A percentile compares a stretch with the other conserved stretches of the same genome.
These are phyloP conservation scores for Chalciporus chontae DNA, from an alignment of 768 basidiomycete genomes.

Conservation along the genomic window DNA sequence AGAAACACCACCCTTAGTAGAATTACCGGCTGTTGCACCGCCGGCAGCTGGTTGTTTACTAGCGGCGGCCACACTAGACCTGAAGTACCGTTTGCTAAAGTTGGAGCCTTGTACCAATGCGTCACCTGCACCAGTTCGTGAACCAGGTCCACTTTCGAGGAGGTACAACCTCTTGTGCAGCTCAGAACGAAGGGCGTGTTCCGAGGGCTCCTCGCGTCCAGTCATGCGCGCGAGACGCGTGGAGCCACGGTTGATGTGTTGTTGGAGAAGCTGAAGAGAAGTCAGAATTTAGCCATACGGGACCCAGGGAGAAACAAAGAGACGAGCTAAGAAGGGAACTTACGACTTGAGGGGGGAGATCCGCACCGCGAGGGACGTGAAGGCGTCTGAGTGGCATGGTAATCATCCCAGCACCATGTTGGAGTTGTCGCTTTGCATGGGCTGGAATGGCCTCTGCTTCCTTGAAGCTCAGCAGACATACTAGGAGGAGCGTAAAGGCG, in stretches of 20 bases:
- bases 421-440: conserved; percentile 10
- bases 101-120: conserved; percentile 3
- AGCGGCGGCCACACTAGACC: conserved; percentile 8
- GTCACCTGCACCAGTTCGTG: conserved; percentile 2
- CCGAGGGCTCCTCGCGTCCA: conserved; percentile 49
- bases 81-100: conserved; percentile 7
- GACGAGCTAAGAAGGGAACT: conserved; percentile 13
- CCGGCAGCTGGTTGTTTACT: too few species aligned
- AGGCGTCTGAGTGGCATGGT: conserved; percentile 42
- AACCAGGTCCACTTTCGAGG: conserved; percentile 27
- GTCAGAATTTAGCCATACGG: not conserved
- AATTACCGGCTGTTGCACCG: conserved; percentile 1
- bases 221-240: conserved; percentile 69
- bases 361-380: conserved; percentile 23
- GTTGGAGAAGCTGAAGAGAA: conserved; percentile 54
- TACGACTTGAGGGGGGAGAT: conserved; percentile 43
- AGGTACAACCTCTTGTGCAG: conserved; percentile 41
- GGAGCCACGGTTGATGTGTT: conserved; percentile 62
- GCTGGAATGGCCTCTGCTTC: conserved; percentile 29
- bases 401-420: conserved; percentile 29
- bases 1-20: conserved; percentile 32
- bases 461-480: conserved; percentile 45
- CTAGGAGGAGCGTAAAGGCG: conserved; percentile 49
- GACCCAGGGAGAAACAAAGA: not conserved
- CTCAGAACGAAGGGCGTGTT: conserved; percentile 42